Base-by-base conservation (phyloP, 306 rosid genomes). In the Carpinus viminea region DNA sequence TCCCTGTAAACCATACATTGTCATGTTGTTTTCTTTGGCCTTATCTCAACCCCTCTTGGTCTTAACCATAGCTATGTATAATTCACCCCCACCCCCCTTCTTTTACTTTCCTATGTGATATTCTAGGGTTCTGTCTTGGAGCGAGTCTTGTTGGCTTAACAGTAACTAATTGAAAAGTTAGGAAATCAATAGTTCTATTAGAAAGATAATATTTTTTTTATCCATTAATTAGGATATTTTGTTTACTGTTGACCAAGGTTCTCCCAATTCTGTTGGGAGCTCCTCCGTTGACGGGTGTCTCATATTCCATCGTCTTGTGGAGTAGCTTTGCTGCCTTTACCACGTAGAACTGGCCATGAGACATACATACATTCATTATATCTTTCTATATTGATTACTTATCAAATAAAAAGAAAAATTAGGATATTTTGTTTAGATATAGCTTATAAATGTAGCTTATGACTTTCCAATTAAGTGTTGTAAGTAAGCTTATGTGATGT, bases 261-360 rank as follows among this genome's bases (percentile, higher is more conserved):
- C 76, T 85, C 81, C 72, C 74, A 17, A 34, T 38, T 38, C 5
- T 38, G 5, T 38, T 38, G 80, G 70, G 79, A 72, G 72, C 12
- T 38, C 82, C 87, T 88, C 90, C 89, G 88, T 77, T 10, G 84
- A 24, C 70, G 17, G 26, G 52, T 5, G 91, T 90, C 88, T 86
- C 92, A 91, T 88, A 91, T 88, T 89, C 90, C 93, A 85, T 91
- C 7, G 81, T 6, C 88, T 91, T 87, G 81, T 84, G 78, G 84
- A 85, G 92, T 86, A 41, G 88, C 87, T 74, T 88, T 60, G 91
- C 82, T 85, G 89, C 94, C 59, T 20, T 88, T 88, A 86, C 92
- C 57, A 16, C 72, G 78, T 86, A 68, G 97, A 91, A 85, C 76
- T 76, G 81, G 93, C 97, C 94, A 87, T 92, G 94, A 85, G 92